Base-by-base conservation (phyloP, 2,329 filamentous ascomycete species). In the Colletotrichum nymphaeae region DNA sequence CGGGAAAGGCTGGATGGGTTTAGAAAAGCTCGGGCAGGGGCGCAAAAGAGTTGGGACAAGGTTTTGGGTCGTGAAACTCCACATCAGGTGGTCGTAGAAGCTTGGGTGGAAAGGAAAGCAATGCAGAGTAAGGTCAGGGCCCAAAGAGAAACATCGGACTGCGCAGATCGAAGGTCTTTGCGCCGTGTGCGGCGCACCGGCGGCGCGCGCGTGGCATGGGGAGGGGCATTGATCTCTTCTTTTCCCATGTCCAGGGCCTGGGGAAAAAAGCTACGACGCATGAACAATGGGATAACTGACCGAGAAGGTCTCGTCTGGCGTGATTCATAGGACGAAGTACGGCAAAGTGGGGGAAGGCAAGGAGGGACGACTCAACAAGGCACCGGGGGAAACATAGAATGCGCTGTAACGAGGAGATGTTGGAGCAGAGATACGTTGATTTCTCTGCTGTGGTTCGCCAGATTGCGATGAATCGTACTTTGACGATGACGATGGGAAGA, bases 41-140 rank as follows among this genome's bases (percentile, higher is more conserved):
- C 42, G 19, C 32, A 49, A 22, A 19, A 64, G 42, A 59, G 59
- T 72, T 65, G 67, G 70, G 46, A 65, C 55, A 73, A 56, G 70
- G 67, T 73, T 73, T 73, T 28, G 60, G 60, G 67, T 70, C 56
- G 26, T 70, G 67, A 73, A 73, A 73, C 70, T 55, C 67, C 22
- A 57, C 32, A 65, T 66, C 56, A 70, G 70, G 60, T 46, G 56
- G 30, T 64, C 55, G 28, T 22, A 37, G 32, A 64, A 70, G 63
- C 24, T 63, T 52, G 57, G 35, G 46, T 58, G 28, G 22, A 30
- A 22, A n/a, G 19, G 42, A 49, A 49, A 60, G 37, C 63, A 46
- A 49, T 30, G 59, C 30, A 64, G 14, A 12, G 42, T 49, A 49
- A 22, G 42, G 42, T 49, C 42, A 49, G 42, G 42, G 32, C 32